Base-by-base conservation (phyloP, 2,329 filamentous ascomycete species). In the Blastomyces percursus region DNA sequence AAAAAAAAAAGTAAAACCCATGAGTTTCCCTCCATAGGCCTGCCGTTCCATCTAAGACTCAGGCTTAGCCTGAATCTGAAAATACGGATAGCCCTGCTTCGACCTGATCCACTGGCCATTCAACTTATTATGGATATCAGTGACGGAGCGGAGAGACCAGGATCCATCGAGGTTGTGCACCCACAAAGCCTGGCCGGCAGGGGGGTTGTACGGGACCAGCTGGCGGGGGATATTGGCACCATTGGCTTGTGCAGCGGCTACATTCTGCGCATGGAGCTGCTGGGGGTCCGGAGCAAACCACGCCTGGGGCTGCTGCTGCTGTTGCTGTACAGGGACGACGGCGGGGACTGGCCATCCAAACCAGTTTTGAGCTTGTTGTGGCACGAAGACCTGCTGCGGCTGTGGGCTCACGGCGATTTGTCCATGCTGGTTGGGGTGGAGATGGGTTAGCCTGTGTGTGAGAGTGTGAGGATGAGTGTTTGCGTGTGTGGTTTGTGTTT, bases 91-190 rank as follows among this genome's bases (percentile, higher is more conserved):
- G 1, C 50, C 50, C 12, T 12, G 19, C 6, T 32, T 54, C 27
- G 27, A 32, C 5, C 16, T 48, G 9, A 48, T 56, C 72, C 72
- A 74, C 8, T 65, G 59, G 7, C 72, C 72, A 9, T 70, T 68
- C 44, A 69, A 66, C 32, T 68, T 66, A 16, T 70, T 67, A 55
- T 68, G 66, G 54, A 72, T 73, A 19, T 71, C 69, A 44, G 64
- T 68, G 27, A 64, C 64, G n/a, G 71, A 72, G 56, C 71, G 70
- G 60, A 75, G 62, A 24, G 70, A 72, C 61, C 68, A 76, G 44
- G 66, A 66, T 14, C 72, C 71, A 65, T 75, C 71, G 30, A 72
- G 54, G 62, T 76, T 73, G 52, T 70, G 71, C 62, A 71, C 73
- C 69, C 71, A 76, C 62, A 70, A 74, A 52, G 72, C 68, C 56